Percentiles rank a stretch among this genome's conserved stretches.
These are phyloP conservation scores for Eremochloa ophiuroides DNA, from an alignment of 176 grass and related monocot species.

Conservation along the genomic window DNA sequence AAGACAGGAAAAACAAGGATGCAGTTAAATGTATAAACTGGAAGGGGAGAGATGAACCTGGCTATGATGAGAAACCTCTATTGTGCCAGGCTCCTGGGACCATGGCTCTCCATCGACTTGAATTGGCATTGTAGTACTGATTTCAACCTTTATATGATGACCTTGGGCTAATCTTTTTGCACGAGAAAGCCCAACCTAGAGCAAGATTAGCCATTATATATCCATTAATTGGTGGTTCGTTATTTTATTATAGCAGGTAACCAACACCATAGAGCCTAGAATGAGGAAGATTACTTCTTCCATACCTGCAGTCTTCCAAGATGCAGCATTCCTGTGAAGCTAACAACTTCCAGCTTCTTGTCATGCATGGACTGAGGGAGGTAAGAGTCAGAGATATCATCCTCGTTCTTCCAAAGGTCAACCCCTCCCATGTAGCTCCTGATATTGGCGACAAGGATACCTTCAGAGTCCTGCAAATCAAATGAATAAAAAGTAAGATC, in stretches of 20 bases:
- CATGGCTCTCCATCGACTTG: slow-evolving; percentile 93
- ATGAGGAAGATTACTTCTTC: background rate
- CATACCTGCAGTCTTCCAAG: slow-evolving; percentile 75
- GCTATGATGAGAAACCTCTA: slow-evolving; percentile 75
- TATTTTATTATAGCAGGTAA: background rate
- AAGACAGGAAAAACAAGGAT: background rate
- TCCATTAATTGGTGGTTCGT: background rate
- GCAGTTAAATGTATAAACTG: background rate
- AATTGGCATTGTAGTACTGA: slow-evolving; percentile 63
- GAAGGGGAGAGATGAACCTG: slow-evolving; percentile 40
- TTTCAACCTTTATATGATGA: slow-evolving; percentile 60
- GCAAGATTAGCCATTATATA: slow-evolving; percentile 4
- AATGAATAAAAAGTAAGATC: background rate
- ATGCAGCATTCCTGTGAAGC: slow-evolving; percentile 86
- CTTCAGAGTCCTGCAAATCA: slow-evolving; percentile 64
- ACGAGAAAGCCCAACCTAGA: slow-evolving; percentile 75
- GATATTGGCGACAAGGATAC: slow-evolving; percentile 83
- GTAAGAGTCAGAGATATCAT: slow-evolving; percentile 55
- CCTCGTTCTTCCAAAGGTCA: slow-evolving; percentile 87
- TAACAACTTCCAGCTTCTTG: slow-evolving; percentile 85
- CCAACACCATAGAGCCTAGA: background rate
- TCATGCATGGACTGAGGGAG: slow-evolving; percentile 81
- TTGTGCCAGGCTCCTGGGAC: slow-evolving; percentile 70
- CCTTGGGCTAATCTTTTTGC: slow-evolving; percentile 80
- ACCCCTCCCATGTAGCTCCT: slow-evolving; percentile 98